Conservation (phyloP, 2,329 filamentous ascomycete species). For the Teratosphaeria destructans region DNA sequence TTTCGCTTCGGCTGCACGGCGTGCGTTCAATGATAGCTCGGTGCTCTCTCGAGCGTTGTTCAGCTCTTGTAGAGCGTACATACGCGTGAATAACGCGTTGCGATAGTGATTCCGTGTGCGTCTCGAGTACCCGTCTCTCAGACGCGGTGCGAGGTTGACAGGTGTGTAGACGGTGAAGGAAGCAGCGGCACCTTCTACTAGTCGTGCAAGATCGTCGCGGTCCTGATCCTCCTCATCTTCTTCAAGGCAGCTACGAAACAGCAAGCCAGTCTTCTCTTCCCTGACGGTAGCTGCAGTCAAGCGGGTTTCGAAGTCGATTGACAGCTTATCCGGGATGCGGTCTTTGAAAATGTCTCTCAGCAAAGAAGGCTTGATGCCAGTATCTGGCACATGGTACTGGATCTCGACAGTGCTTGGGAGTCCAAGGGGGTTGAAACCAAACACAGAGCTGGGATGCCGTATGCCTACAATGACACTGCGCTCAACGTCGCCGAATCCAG, state of each 20-base stretch:
- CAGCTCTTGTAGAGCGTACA: background rate
- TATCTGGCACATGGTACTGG: background rate
- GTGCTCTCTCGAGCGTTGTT: background rate
- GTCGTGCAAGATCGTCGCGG: background rate
- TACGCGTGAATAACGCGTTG: background rate
- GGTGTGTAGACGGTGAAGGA: background rate
- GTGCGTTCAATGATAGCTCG: background rate
- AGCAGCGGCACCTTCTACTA: background rate
- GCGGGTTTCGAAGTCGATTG: background rate
- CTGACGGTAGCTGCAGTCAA: background rate
- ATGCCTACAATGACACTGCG: background rate
- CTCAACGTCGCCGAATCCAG: background rate
- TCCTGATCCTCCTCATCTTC: background rate
- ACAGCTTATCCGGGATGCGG: background rate
- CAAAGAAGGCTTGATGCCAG: background rate
- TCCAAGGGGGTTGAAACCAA: background rate
- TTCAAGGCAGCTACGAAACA: background rate
- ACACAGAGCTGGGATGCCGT: background rate
- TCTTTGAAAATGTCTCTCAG: background rate
- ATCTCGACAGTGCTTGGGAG: background rate
- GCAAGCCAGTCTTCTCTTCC: background rate
- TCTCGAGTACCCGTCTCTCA: background rate
- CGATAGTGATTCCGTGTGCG: background rate
- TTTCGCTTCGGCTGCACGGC: background rate
- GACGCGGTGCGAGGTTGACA: background rate